phyloP scores from a whole-genome alignment of 257 asterid species.

The Craterostigma plantagineum region DNA sequence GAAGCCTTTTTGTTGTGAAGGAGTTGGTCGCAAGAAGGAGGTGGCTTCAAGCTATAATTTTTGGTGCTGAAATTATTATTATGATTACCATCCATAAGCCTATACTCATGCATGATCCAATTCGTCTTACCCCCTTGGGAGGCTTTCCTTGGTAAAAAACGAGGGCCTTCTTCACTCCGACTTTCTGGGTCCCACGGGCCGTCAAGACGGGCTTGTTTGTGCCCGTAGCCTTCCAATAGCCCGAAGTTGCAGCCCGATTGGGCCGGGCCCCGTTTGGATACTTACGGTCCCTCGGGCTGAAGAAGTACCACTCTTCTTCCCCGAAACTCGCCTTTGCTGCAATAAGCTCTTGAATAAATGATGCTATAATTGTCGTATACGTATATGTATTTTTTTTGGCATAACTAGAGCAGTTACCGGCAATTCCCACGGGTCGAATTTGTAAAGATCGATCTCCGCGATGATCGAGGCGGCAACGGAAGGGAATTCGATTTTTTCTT shows the following conservation, averaged over 20 bases:
- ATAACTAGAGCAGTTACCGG: conserved; percentile 15
- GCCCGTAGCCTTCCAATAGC: conserved; percentile 13
- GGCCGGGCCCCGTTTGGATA: conserved; percentile 10
- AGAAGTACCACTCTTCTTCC: conserved; percentile 10
- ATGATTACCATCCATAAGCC: conserved; percentile 15
- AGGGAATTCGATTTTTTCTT: conserved; percentile 30
- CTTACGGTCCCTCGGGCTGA: conserved; percentile 9
- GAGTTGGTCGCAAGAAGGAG: conserved; percentile 10
- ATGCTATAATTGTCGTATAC: no score
- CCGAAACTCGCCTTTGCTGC: conserved; percentile 26
- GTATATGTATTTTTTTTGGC: no score
- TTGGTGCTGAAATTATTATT: no score
- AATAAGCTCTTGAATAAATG: no score
- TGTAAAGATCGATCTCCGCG: conserved; percentile 49
- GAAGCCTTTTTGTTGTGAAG: conserved; percentile 33
- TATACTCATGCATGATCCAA: conserved; percentile 34
- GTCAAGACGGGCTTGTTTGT: conserved; percentile 24
- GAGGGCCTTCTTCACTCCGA: conserved; percentile 24
- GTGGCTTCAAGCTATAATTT: conserved; percentile 9
- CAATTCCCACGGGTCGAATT: conserved; percentile 52
- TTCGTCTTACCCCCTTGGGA: conserved; percentile 24
- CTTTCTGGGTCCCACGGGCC: conserved; percentile 20
- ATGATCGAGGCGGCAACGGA: conserved; percentile 39
- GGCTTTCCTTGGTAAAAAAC: conserved; percentile 30
- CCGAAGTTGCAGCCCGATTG: conserved; percentile 9